A percentile compares a stretch with the other conserved stretches of the same genome.
These are phyloP conservation scores for Tuber magnatum DNA, from an alignment of 495 filamentous ascomycete genomes.

Conservation along the genomic window DNA sequence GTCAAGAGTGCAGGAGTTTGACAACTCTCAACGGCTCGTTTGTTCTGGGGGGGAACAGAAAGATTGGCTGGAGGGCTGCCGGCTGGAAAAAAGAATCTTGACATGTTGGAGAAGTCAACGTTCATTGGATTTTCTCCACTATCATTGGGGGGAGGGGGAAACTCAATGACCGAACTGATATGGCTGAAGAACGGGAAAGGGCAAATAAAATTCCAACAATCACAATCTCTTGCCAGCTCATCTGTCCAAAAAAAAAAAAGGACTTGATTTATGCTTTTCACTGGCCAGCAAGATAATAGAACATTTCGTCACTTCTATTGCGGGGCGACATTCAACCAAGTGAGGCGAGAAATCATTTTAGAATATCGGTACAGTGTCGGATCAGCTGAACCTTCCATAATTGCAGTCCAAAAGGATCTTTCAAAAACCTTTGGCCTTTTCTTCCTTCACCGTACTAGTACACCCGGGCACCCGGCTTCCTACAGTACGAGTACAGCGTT, in stretches of 20 bases:
- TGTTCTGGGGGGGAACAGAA: neutral
- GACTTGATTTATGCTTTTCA: neutral
- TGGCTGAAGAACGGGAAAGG: neutral
- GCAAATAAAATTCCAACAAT: neutral
- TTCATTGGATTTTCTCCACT: neutral
- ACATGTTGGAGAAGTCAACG: slow-evolving; percentile 7
- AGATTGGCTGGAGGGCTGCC: slow-evolving; percentile 2
- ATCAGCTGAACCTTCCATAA: neutral
- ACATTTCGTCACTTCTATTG: neutral
- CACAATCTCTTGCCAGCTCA: neutral
- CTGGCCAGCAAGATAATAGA: slow-evolving; percentile 1
- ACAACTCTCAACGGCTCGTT: slow-evolving; percentile 1
- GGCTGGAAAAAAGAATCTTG: neutral
- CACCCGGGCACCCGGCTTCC: neutral
- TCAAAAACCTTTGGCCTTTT: slow-evolving; percentile 6
- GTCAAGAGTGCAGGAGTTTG: slow-evolving; percentile 14
- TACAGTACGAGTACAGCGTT: too few species aligned
- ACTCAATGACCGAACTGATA: neutral
- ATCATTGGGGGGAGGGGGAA: neutral
- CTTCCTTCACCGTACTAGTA: neutral
- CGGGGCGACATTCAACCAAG: slow-evolving; percentile 10
- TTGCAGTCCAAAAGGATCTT: neutral
- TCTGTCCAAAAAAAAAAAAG: neutral
- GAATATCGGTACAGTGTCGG: neutral
- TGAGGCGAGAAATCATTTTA: slow-evolving; percentile 1